phyloP scores from a whole-genome alignment of 352 stramenopile genomes.

The Detonula confervacea region DNA sequence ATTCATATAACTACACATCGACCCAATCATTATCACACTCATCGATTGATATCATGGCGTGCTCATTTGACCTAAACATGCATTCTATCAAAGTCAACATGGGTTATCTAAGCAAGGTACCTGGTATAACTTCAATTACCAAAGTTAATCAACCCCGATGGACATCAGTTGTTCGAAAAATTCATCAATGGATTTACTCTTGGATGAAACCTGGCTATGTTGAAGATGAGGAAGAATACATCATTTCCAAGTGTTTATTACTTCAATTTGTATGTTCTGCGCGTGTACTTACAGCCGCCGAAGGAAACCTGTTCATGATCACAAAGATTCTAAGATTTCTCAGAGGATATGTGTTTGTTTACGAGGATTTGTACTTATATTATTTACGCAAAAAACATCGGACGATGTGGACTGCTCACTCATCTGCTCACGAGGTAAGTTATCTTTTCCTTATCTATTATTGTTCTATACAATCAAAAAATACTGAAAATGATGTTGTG shows the following conservation, averaged over 20 bases:
- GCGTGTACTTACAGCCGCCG: slow-evolving; percentile 1
- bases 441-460: neutral
- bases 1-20: no score
- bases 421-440: slow-evolving; percentile 28
- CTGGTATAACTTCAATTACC: neutral
- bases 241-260: slow-evolving; percentile 21
- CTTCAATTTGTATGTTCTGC: slow-evolving; percentile 11
- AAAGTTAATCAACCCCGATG: slow-evolving; percentile 6
- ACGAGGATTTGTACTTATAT: slow-evolving; percentile 28
- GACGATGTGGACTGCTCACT: slow-evolving; percentile 2
- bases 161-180: slow-evolving; percentile 12
- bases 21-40: no score
- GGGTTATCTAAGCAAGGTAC: slow-evolving; percentile 32
- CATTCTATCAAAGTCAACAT: slow-evolving; percentile 16
- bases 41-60: no score
- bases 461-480: neutral
- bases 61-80: no score
- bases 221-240: slow-evolving; percentile 18
- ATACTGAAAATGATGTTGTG: no score
- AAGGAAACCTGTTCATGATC: slow-evolving; percentile 1
- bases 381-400: slow-evolving; percentile 15
- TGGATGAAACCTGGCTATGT: slow-evolving; percentile 32
- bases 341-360: slow-evolving; percentile 13
- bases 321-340: slow-evolving; percentile 20
- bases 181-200: slow-evolving; percentile 32